These are phyloP conservation scores for Pseudogymnoascus sp. DNA, from an alignment of 2,329 filamentous ascomycete species.

Conservation along the genomic window DNA sequence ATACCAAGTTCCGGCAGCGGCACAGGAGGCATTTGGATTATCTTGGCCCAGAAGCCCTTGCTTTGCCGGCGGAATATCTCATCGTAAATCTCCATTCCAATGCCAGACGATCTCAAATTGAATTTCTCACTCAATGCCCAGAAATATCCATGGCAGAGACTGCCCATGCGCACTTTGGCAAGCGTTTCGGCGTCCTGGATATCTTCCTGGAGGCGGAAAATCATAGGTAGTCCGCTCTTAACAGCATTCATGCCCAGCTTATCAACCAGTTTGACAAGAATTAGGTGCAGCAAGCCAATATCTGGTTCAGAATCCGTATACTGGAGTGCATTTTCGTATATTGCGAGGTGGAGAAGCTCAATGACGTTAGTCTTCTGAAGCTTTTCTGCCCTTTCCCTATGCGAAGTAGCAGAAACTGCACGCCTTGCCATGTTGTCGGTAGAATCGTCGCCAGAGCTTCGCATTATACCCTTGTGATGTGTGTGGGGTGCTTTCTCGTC, in stretches of 20 bases:
- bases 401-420: conserved; percentile 60
- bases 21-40: conserved; percentile 62
- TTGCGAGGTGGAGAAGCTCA: conserved; percentile 70
- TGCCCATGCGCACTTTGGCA: conserved; percentile 71
- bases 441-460: conserved; percentile 23
- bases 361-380: conserved; percentile 50
- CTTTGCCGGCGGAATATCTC: conserved; percentile 69
- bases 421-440: conserved; percentile 36
- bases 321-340: conserved; percentile 83
- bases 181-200: conserved; percentile 57
- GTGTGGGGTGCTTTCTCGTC: conserved; percentile 39
- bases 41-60: conserved; percentile 71
- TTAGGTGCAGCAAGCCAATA: conserved; percentile 65
- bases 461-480: conserved; percentile 23
- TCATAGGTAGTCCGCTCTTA: conserved; percentile 75
- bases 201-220: conserved; percentile 80
- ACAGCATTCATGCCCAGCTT: conserved; percentile 76
- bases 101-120: conserved; percentile 60
- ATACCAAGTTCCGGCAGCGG: conserved; percentile 53
- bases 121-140: conserved; percentile 73
- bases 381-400: conserved; percentile 27
- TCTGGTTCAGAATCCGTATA: conserved; percentile 65
- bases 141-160: conserved; percentile 82
- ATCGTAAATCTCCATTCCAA: conserved; percentile 63
- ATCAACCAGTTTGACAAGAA: conserved; percentile 66